A percentile compares a stretch with the other conserved stretches of the same genome.
phyloP scores from a whole-genome alignment of 805 yeast genomes.

The Saccharomyces kudriavzevii region DNA sequence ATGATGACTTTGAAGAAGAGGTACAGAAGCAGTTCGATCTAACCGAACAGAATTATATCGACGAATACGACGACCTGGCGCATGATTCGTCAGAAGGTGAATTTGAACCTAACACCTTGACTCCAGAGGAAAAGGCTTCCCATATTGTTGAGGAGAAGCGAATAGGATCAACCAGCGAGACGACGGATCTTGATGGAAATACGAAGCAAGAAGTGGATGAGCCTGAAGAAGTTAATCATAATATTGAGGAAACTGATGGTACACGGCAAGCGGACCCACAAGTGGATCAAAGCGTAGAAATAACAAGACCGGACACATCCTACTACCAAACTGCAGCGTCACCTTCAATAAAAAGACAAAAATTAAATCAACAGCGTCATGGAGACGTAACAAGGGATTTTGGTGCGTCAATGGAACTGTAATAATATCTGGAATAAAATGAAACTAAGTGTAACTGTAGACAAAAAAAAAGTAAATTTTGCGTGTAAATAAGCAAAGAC shows the following conservation, averaged over 20 bases:
- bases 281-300: background rate
- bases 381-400: background rate
- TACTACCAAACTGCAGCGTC: background rate
- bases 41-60: background rate
- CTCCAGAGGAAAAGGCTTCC: background rate
- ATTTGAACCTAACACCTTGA: background rate
- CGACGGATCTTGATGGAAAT: background rate
- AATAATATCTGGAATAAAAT: background rate
- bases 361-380: background rate
- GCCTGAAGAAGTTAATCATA: background rate
- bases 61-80: background rate
- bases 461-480: background rate
- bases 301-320: background rate
- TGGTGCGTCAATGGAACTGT: background rate
- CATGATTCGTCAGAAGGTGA: background rate
- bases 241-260: background rate
- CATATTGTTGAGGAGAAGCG: background rate
- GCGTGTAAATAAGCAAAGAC: background rate
- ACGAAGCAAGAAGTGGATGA: background rate
- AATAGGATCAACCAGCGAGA: background rate
- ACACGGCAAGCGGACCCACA: background rate
- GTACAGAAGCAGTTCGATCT: background rate
- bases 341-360: background rate
- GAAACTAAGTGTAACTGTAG: background rate
- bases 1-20: background rate